Percentiles rank a stretch among this genome's conserved stretches.
phyloP scores from a whole-genome alignment of 352 stramenopile genomes.

The Aphanomyces invadans region DNA sequence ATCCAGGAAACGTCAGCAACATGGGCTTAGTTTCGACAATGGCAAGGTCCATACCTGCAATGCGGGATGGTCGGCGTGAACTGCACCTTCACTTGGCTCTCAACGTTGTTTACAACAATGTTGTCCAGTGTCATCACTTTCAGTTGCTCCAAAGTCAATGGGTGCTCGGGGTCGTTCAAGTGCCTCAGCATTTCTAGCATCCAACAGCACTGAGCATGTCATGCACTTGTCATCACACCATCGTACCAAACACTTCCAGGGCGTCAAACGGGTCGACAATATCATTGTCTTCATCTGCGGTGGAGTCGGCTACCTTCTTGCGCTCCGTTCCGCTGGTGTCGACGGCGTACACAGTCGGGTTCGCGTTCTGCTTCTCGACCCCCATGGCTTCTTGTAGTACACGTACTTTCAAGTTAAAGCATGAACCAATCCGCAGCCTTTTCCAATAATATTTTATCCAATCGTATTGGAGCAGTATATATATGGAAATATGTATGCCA shows the following conservation, averaged over 20 bases:
- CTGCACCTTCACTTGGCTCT: constrained; percentile 69
- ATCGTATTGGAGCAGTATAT: not conserved
- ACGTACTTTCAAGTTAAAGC: not conserved
- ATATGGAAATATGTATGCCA: not conserved
- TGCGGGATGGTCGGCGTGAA: constrained; percentile 96
- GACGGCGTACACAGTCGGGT: constrained; percentile 81
- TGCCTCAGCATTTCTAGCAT: constrained; percentile 75
- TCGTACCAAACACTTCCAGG: constrained; percentile 80
- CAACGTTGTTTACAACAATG: constrained; percentile 78
- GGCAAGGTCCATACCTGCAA: constrained; percentile 61
- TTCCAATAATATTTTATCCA: constrained; percentile 3
- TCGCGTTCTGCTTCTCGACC: constrained; percentile 82
- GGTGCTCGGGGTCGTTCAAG: constrained; percentile 91
- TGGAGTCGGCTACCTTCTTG: constrained; percentile 55
- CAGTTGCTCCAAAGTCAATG: constrained; percentile 89
- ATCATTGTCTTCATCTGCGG: constrained; percentile 43
- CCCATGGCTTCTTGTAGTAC: constrained; percentile 37
- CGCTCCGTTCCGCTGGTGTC: constrained; percentile 37
- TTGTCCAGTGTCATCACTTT: constrained; percentile 90
- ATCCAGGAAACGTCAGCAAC: not conserved
- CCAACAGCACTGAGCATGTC: not conserved
- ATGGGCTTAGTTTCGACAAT: not conserved
- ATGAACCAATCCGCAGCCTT: not conserved
- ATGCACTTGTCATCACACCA: not conserved
- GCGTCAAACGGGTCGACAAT: constrained; percentile 68